Percentiles rank a stretch among this genome's conserved stretches.
Evolutionary conservation across 768 basidiomycete genomes (phyloP).

Genomic region (Hebeloma cylindrosporum): DNA sequence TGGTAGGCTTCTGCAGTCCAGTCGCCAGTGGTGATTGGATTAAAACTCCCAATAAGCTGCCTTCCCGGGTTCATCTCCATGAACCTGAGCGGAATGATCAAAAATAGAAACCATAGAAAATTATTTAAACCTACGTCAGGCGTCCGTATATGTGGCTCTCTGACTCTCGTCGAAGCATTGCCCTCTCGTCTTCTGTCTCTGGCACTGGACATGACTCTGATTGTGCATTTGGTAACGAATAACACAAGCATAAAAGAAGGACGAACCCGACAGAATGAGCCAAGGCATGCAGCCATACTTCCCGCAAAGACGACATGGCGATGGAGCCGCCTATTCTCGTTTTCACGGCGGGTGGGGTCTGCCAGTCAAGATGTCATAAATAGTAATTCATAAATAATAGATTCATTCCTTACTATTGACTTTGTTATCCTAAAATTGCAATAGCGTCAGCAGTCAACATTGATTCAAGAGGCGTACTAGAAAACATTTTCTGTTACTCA

Average conservation of each 20-base stretch:
- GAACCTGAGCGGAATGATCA: not conserved
- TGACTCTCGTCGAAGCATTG: too few relatives aligned
- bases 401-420: too few relatives aligned
- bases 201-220: too few relatives aligned
- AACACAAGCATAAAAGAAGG: too few relatives aligned
- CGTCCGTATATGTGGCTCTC: not conserved
- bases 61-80: not conserved
- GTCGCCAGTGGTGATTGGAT: not conserved
- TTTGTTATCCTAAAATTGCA: too few relatives aligned
- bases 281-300: not conserved
- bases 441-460: too few relatives aligned
- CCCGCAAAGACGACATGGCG: not conserved
- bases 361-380: not conserved
- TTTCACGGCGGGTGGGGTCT: not conserved
- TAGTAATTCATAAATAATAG: not conserved
- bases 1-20: not conserved
- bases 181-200: too few relatives aligned
- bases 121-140: not conserved
- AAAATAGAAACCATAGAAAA: not conserved
- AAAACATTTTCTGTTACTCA: too few relatives aligned
- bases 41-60: conserved; percentile 3
- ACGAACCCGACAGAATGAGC: not conserved
- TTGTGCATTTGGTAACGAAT: too few relatives aligned
- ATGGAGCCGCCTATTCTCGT: not conserved
- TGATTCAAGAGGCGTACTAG: too few relatives aligned